A percentile compares a stretch with the other conserved stretches of the same genome.
Evolutionary conservation across 2,329 filamentous ascomycete genomes (phyloP).

Genomic region (Colletotrichum incanum): DNA sequence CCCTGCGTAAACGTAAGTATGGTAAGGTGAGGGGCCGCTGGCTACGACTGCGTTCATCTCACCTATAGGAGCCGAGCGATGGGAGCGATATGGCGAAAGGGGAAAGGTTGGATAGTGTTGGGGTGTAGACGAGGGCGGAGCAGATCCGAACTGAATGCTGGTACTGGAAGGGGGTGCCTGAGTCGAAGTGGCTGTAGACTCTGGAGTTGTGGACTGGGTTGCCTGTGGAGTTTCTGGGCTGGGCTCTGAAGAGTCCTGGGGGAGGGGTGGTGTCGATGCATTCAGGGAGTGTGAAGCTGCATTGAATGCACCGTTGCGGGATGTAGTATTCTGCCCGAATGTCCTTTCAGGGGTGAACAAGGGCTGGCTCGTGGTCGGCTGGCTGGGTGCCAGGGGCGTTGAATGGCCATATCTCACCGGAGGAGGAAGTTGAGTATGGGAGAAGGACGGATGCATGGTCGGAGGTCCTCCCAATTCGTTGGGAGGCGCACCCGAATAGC

Average conservation of each 20-base stretch:
- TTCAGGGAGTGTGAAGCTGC: conserved; percentile 5
- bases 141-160: conserved; percentile 42
- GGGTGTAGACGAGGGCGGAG: conserved; percentile 32
- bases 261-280: not conserved
- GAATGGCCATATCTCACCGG: conserved; percentile 19
- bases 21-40: too few species aligned
- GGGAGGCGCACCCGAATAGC: conserved; percentile 18
- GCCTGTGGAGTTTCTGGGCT: not conserved
- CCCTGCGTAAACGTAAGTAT: conserved; percentile 12
- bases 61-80: conserved; percentile 20
- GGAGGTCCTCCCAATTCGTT: conserved; percentile 11
- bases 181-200: not conserved
- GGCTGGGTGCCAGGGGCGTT: conserved; percentile 3
- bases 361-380: conserved; percentile 20
- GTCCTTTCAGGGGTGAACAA: conserved; percentile 14
- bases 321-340: conserved; percentile 13
- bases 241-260: conserved; percentile 1
- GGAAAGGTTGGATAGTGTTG: conserved; percentile 14
- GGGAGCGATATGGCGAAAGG: conserved; percentile 11
- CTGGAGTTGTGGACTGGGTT: not conserved
- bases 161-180: conserved; percentile 21
- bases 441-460: conserved; percentile 21
- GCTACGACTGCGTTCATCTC: not conserved
- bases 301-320: conserved; percentile 10
- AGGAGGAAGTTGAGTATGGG: conserved; percentile 14